Conservation (phyloP, 176 grass and related monocot species). For the Rhynchospora pubera region DNA sequence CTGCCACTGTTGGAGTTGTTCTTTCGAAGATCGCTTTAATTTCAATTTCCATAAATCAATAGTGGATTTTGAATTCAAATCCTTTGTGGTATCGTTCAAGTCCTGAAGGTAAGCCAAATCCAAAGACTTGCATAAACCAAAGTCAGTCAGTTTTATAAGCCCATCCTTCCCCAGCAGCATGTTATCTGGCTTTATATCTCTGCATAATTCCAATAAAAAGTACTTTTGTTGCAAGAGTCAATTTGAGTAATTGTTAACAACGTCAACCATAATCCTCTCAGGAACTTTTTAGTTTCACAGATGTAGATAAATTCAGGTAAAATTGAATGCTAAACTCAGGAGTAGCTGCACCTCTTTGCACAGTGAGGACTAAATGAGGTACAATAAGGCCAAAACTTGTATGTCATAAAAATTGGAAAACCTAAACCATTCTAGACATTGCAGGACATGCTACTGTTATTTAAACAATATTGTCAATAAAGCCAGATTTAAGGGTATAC, state of each 20-base stretch:
- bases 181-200: constrained; percentile 57
- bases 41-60: constrained; percentile 13
- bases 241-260: neutral
- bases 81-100: constrained; percentile 14
- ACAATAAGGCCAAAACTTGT: neutral
- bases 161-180: constrained; percentile 39
- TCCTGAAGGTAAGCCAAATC: constrained; percentile 25
- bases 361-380: neutral
- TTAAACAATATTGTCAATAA: neutral
- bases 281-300: neutral
- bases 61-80: constrained; percentile 6
- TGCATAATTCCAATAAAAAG: constrained; percentile 16
- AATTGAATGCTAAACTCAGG: neutral
- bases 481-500: neutral
- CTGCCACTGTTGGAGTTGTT: constrained; percentile 63
- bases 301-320: neutral
- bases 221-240: neutral
- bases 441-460: neutral
- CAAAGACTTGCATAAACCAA: constrained; percentile 44
- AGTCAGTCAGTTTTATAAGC: constrained; percentile 46
- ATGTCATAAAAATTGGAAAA: neutral
- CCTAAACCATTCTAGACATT: neutral
- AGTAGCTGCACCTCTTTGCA: neutral
- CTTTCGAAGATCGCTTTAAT: constrained; percentile 35
- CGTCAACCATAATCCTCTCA: neutral